Conservation (phyloP, 345 rosid species). For the Aquilaria sinensis region DNA sequence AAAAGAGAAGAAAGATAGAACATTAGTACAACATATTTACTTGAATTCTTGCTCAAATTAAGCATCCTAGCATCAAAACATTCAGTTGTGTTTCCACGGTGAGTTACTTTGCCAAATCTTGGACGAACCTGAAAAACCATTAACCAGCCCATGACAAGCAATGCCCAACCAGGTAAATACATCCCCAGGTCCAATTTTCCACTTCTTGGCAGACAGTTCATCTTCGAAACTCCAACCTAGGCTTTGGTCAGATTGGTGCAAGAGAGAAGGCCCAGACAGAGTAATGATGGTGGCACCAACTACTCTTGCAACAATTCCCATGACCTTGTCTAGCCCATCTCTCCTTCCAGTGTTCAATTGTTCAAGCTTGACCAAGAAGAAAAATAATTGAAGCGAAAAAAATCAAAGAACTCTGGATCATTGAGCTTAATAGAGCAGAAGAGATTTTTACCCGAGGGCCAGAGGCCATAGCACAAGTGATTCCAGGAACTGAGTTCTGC, state of each 20-base stretch:
- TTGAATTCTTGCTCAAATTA: too few relatives aligned
- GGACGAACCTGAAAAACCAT: conserved; percentile 53
- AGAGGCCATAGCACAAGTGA: conserved; percentile 76
- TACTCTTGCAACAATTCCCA: conserved; percentile 68
- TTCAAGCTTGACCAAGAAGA: conserved; percentile 37
- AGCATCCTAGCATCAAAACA: too few relatives aligned
- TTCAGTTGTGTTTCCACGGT: too few relatives aligned
- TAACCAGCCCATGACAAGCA: conserved; percentile 88
- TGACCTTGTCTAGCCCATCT: conserved; percentile 64
- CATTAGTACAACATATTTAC: too few relatives aligned
- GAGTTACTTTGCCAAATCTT: neutral
- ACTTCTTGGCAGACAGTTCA: conserved; percentile 12
- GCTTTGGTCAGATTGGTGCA: conserved; percentile 23
- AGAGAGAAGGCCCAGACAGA: conserved; percentile 67
- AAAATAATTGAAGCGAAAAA: neutral
- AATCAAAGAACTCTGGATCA: neutral
- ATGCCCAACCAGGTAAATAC: conserved; percentile 62
- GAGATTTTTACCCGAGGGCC: conserved; percentile 35
- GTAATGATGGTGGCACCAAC: conserved; percentile 80
- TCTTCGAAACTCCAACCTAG: conserved; percentile 13
- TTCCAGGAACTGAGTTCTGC: conserved; percentile 90
- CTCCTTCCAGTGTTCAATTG: conserved; percentile 43
- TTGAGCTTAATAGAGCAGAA: neutral
- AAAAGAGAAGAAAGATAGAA: too few relatives aligned
- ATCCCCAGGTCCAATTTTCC: conserved; percentile 63